These are phyloP conservation scores for Arthrobotrys sinensis DNA, from an alignment of 2,329 filamentous ascomycete genomes.

Conservation along the genomic window DNA sequence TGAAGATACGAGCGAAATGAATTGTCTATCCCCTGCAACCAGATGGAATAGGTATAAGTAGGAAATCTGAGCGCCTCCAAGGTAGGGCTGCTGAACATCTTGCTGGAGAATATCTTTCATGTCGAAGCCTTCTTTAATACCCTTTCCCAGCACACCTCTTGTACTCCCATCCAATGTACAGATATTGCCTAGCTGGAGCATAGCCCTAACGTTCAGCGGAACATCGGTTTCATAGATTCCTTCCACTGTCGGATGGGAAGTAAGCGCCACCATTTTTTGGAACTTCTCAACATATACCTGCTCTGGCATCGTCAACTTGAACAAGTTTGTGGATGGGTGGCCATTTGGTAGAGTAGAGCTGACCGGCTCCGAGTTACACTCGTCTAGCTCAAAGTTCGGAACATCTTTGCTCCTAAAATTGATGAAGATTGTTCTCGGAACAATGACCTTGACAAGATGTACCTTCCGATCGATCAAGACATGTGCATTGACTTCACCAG, in stretches of 20 bases:
- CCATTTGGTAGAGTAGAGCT: constrained; percentile 94
- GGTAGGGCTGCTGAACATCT: constrained; percentile 75
- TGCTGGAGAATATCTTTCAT: constrained; percentile 75
- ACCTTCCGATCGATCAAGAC: constrained; percentile 95
- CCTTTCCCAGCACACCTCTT: constrained; percentile 89
- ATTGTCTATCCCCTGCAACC: constrained; percentile 87
- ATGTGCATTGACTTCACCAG: constrained; percentile 88
- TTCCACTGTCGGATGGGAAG: constrained; percentile 94
- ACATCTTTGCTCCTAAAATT: constrained; percentile 90
- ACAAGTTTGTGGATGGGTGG: constrained; percentile 91
- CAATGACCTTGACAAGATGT: constrained; percentile 87
- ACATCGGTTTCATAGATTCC: constrained; percentile 97
- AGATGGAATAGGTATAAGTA: constrained; percentile 97
- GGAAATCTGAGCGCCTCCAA: constrained; percentile 80
- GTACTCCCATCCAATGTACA: constrained; percentile 95
- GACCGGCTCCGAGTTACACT: constrained; percentile 91
- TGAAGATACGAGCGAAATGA: constrained; percentile 94
- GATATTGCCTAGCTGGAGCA: constrained; percentile 88
- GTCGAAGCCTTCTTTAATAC: constrained; percentile 94
- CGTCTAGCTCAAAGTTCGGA: constrained; percentile 87
- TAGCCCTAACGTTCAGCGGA: constrained; percentile 85
- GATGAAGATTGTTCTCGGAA: constrained; percentile 89
- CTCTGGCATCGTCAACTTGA: constrained; percentile 92
- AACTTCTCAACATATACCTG: constrained; percentile 87
- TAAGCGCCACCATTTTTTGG: constrained; percentile 80